These are phyloP conservation scores for Eucalyptus sideroxylon DNA, from an alignment of 345 rosid genomes.

Conservation along the genomic window DNA sequence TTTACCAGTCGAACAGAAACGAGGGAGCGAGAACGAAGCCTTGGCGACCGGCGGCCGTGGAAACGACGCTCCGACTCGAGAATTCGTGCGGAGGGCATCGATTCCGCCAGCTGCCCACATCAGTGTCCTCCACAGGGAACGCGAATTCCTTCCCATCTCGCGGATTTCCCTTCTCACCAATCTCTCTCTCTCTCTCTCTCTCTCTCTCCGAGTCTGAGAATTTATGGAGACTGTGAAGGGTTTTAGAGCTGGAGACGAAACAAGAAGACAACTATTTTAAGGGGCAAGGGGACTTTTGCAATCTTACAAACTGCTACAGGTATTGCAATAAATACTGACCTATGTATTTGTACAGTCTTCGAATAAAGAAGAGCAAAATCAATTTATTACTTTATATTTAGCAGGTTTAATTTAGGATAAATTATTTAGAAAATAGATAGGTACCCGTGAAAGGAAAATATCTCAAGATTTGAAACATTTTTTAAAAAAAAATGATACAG, in stretches of 20 bases:
- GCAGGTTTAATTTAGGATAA: not conserved
- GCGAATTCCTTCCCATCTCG: not conserved
- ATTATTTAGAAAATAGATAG: not conserved
- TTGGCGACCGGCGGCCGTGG: not conserved
- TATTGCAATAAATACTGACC: not conserved
- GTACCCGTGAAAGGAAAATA: not conserved
- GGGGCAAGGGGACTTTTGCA: not conserved
- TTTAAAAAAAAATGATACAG: accelerated
- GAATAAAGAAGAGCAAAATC: too few species aligned
- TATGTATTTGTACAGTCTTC: not conserved
- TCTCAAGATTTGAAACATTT: not conserved
- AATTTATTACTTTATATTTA: too few species aligned
- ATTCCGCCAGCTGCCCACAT: not conserved
- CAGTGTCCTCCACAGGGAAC: not conserved
- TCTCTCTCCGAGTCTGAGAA: not conserved
- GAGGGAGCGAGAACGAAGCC: not conserved
- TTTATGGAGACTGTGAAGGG: not conserved
- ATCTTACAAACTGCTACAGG: not conserved
- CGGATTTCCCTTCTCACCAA: not conserved
- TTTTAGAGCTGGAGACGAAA: not conserved
- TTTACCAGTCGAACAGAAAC: not conserved
- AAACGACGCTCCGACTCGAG: not conserved
- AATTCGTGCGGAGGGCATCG: not conserved
- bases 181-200: not conserved
- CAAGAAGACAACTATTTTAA: accelerated